A percentile compares a stretch with the other conserved stretches of the same genome.
These are phyloP conservation scores for Alloascoidea hylecoeti DNA, from an alignment of 805 yeast genomes.

Conservation along the genomic window DNA sequence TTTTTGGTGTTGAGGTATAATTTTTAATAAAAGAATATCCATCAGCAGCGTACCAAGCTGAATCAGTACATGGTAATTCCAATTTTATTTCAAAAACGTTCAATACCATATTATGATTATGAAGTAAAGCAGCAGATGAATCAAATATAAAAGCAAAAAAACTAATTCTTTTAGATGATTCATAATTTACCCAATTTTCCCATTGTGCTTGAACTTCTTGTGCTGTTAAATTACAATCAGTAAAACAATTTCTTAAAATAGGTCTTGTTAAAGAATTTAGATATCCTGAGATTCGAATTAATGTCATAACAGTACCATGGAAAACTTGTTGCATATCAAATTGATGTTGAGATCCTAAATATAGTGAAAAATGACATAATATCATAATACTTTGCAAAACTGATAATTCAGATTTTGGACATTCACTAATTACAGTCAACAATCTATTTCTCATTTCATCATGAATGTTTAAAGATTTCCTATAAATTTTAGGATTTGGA, in stretches of 20 bases:
- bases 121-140: conserved; percentile 23
- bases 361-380: conserved; percentile 13
- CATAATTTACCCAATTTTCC: conserved; percentile 31
- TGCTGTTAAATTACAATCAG: conserved; percentile 6
- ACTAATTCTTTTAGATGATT: conserved; percentile 26
- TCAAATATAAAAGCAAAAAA: conserved; percentile 27
- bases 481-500: conserved; percentile 10
- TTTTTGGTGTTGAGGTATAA: conserved; percentile 6
- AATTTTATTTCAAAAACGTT: conserved; percentile 28
- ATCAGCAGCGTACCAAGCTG: conserved; percentile 24
- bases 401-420: conserved; percentile 16
- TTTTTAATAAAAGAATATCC: conserved; percentile 8
- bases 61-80: conserved; percentile 30
- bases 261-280: conserved; percentile 10
- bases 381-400: conserved; percentile 15
- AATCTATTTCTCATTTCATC: conserved; percentile 14
- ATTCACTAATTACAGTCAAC: conserved; percentile 13
- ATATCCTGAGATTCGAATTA: conserved; percentile 15
- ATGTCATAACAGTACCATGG: conserved; percentile 15
- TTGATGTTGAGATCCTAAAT: conserved; percentile 14
- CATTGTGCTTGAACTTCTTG: conserved; percentile 15
- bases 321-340: conserved; percentile 17
- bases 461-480: conserved; percentile 13
- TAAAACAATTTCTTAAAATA: conserved; percentile 9
- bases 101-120: conserved; percentile 18